Evolutionary conservation across 257 asterid species (phyloP).

Genomic region (Coffea eugenioides): DNA sequence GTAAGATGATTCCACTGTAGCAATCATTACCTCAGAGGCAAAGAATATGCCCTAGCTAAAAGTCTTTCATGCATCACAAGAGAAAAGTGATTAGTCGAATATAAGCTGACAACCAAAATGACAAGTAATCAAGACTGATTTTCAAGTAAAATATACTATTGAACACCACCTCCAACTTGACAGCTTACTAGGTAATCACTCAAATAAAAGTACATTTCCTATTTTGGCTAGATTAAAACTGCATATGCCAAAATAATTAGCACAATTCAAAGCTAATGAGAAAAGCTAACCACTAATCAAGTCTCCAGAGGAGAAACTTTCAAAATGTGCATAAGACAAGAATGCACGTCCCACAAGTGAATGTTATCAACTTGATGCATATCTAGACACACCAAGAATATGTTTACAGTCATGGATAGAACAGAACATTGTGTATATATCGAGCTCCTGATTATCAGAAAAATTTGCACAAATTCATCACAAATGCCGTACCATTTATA

Average conservation of each 20-base stretch:
- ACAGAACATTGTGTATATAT: not conserved
- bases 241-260: not conserved
- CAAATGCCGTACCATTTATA: conserved; percentile 42
- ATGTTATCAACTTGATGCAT: not conserved
- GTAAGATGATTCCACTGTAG: not conserved
- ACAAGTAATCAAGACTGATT: not conserved
- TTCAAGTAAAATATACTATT: not conserved
- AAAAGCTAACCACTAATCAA: not conserved
- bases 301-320: not conserved
- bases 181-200: not conserved
- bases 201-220: not conserved
- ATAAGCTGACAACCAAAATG: not conserved
- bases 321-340: not conserved
- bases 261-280: not conserved
- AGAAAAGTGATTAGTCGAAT: not conserved
- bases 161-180: not conserved
- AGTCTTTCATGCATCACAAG: not conserved
- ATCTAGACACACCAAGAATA: not conserved
- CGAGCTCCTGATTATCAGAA: not conserved
- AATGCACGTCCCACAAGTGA: not conserved
- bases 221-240: not conserved
- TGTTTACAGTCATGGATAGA: not conserved
- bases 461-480: not conserved
- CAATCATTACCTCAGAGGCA: not conserved
- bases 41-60: not conserved